These are phyloP conservation scores for Neocucurbitaria cava DNA, from an alignment of 2,329 filamentous ascomycete species.

Conservation along the genomic window DNA sequence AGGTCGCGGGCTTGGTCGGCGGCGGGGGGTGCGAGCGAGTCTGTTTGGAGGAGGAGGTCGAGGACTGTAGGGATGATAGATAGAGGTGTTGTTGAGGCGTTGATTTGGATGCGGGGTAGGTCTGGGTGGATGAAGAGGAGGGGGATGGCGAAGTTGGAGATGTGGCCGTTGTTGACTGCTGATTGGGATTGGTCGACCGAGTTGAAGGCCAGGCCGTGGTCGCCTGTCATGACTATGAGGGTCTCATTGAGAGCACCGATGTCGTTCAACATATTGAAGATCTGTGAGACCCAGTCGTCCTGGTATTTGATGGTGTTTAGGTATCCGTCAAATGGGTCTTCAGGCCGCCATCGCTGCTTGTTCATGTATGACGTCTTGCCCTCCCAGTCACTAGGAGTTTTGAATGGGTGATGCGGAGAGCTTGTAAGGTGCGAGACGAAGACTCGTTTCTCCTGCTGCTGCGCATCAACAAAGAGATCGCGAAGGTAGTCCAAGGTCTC, in stretches of 20 bases:
- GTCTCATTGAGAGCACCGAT: slow-evolving; percentile 20
- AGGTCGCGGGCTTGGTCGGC: slow-evolving; percentile 6
- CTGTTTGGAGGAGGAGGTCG: slow-evolving; percentile 18
- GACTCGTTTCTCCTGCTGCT: slow-evolving; percentile 12
- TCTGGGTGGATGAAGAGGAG: slow-evolving; percentile 22
- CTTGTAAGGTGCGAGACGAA: slow-evolving; percentile 25
- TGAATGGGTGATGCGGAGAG: slow-evolving; percentile 23
- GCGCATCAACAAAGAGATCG: slow-evolving; percentile 21
- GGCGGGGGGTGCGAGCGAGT: slow-evolving; percentile 11
- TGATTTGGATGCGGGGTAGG: slow-evolving; percentile 17
- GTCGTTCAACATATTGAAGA: slow-evolving; percentile 25
- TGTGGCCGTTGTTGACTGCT: slow-evolving; percentile 22
- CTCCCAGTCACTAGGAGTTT: slow-evolving; percentile 18
- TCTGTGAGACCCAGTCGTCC: slow-evolving; percentile 22
- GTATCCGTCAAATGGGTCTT: slow-evolving; percentile 19
- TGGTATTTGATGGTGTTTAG: slow-evolving; percentile 26
- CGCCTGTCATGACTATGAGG: slow-evolving; percentile 21
- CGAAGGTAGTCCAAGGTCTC: slow-evolving; percentile 21
- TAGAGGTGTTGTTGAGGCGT: slow-evolving; percentile 21
- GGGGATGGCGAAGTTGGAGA: slow-evolving; percentile 23
- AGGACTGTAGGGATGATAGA: slow-evolving; percentile 23
- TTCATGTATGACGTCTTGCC: slow-evolving; percentile 12
- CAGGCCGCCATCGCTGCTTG: slow-evolving; percentile 19
- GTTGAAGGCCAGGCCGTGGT: slow-evolving; percentile 22
- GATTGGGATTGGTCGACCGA: slow-evolving; percentile 22